Evolutionary conservation across 2,329 filamentous ascomycete genomes (phyloP).

Genomic region (Alternaria sp.): DNA sequence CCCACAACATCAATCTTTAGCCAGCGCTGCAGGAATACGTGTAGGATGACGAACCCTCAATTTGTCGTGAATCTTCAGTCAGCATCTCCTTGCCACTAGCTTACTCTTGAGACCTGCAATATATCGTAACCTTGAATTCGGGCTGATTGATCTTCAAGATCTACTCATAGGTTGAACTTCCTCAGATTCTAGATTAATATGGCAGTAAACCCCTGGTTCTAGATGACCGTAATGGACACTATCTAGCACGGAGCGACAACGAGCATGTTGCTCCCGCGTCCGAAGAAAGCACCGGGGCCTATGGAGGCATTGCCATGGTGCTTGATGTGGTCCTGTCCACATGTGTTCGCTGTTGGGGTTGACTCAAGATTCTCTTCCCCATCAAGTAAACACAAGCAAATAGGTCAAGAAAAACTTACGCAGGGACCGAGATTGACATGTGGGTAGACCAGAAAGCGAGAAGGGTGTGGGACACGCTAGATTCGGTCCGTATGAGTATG

Average conservation of each 20-base stretch:
- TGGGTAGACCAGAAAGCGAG: background rate
- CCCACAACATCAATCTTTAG: background rate
- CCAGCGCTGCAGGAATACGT: background rate
- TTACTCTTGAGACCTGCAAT: background rate
- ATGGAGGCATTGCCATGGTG: background rate
- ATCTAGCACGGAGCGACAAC: background rate
- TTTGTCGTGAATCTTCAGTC: background rate
- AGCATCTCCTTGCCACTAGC: background rate
- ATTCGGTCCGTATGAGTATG: background rate
- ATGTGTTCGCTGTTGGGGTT: background rate
- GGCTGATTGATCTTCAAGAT: background rate
- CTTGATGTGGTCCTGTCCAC: background rate
- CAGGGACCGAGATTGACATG: constrained; percentile 1
- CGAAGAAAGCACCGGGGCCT: background rate
- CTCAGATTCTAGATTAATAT: background rate
- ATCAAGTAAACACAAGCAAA: background rate
- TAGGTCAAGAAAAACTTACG: background rate
- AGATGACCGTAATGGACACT: background rate
- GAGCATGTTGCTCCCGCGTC: background rate
- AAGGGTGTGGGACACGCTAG: background rate
- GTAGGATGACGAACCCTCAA: background rate
- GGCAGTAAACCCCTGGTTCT: background rate
- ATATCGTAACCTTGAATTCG: background rate
- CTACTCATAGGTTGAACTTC: background rate
- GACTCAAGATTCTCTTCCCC: background rate